These are phyloP conservation scores for Solanum piurae DNA, from an alignment of 257 asterid genomes.

Conservation along the genomic window DNA sequence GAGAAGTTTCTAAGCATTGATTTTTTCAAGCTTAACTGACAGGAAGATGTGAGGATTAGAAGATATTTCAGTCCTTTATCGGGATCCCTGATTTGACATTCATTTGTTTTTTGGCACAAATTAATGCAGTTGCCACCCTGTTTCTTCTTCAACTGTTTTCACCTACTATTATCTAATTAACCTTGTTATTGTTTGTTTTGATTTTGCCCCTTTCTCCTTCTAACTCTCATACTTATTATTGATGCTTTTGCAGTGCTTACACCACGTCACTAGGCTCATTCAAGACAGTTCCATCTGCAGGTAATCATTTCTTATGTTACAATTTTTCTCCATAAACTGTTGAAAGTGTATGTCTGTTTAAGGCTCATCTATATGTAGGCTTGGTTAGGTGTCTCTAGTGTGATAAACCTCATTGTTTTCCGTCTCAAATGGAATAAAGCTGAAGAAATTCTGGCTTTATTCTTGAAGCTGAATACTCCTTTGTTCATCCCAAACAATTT, in stretches of 20 bases:
- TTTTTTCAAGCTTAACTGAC: neutral
- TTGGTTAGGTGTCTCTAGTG: neutral
- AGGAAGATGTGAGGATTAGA: neutral
- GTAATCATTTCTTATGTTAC: constrained; percentile 15
- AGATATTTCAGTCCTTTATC: neutral
- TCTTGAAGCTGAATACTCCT: neutral
- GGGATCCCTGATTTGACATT: neutral
- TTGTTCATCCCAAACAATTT: neutral
- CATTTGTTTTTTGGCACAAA: neutral
- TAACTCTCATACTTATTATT: neutral
- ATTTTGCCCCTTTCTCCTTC: neutral
- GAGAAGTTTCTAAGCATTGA: neutral
- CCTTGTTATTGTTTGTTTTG: neutral
- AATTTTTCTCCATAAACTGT: neutral
- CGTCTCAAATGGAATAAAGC: neutral
- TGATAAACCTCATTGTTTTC: neutral
- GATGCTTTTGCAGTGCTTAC: constrained; percentile 32
- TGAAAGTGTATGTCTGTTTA: neutral
- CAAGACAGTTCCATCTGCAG: constrained; percentile 19
- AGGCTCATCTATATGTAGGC: neutral
- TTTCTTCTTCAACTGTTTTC: neutral
- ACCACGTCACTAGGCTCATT: constrained; percentile 26
- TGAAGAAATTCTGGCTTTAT: neutral
- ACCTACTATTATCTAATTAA: neutral
- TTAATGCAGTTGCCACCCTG: neutral